Base-by-base conservation (phyloP, 495 filamentous ascomycete species). In the Filosporella fistucella region DNA sequence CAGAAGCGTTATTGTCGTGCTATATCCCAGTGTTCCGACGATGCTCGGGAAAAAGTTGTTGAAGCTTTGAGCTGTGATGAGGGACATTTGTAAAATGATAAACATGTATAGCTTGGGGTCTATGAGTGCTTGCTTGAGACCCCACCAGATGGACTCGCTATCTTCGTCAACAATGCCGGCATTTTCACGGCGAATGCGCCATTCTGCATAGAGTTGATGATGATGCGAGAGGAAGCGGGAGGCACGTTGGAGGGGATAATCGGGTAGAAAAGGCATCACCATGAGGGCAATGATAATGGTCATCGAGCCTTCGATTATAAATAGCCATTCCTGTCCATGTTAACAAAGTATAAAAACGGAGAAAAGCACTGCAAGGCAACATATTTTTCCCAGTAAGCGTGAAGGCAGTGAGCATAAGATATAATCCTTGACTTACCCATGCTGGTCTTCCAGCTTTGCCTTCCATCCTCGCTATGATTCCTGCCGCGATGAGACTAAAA, bases 291-390 rank as follows among this genome's bases (percentile, higher is more conserved):
- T 64, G 21, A 67, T 36, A 17, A 74, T 52, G 37, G 76, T 81
- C 33, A 70, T 66, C 8, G 72, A 54, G 12, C 74, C 76, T 60
- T 80, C 76, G 35, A 80, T 73, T 32, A 79, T 5, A 20, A 40
- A 49, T 8, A 49, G 28, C 45, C 45, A 49, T 25, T 33, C n/a
- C n/a, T n/a, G n/a, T n/a, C n/a, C n/a, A n/a, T n/a, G n/a, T n/a
- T n/a, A n/a, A n/a, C n/a, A n/a, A n/a, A n/a, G n/a, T n/a, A n/a
- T n/a, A n/a, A n/a, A n/a, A n/a, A n/a, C n/a, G n/a, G n/a, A n/a
- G n/a, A n/a, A n/a, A n/a, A n/a, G n/a, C n/a, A n/a, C n/a, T n/a
- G n/a, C n/a, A n/a, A n/a, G n/a, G n/a, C n/a, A n/a, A n/a, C n/a
- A n/a, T n/a, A n/a, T n/a, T n/a, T n/a, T n/a, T n/a, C n/a, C n/a